Conservation (phyloP, 352 stramenopile species). For the Thalassiosira oceanica region DNA sequence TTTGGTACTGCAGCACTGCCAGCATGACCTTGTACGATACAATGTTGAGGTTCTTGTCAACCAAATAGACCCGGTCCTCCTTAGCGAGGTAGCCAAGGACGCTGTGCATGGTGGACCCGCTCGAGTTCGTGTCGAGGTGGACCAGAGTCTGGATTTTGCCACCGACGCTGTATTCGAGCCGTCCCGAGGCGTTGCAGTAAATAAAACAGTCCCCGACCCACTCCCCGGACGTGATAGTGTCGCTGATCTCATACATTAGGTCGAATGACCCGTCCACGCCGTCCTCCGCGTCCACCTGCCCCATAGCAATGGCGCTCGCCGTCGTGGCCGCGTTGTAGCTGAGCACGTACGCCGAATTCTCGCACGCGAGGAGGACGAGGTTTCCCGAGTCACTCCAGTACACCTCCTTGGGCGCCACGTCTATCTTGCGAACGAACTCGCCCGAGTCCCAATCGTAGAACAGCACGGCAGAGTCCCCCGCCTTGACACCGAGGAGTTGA, state of each 20-base stretch:
- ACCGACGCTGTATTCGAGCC: slow-evolving; percentile 99
- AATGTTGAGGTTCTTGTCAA: slow-evolving; percentile 96
- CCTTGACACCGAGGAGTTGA: slow-evolving; percentile 93
- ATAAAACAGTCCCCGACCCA: slow-evolving; percentile 99
- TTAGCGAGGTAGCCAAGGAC: slow-evolving; percentile 97
- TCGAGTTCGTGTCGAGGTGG: slow-evolving; percentile 86
- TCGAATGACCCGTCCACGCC: slow-evolving; percentile 97
- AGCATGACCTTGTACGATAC: slow-evolving; percentile 87
- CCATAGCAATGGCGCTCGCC: slow-evolving; percentile 86
- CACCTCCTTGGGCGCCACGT: slow-evolving; percentile 94
- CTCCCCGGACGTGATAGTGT: slow-evolving; percentile 92
- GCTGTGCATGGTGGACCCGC: slow-evolving; percentile 90
- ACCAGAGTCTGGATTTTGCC: slow-evolving; percentile 98
- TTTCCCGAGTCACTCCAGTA: slow-evolving; percentile 97
- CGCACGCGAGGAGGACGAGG: slow-evolving; percentile 92
- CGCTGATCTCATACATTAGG: slow-evolving; percentile 94
- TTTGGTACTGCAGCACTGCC: slow-evolving; percentile 98
- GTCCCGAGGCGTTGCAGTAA: slow-evolving; percentile 92
- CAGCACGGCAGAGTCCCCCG: slow-evolving; percentile 89
- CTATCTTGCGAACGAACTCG: slow-evolving; percentile 96
- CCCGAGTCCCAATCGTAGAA: slow-evolving; percentile 99
- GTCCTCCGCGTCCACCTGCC: slow-evolving; percentile 88
- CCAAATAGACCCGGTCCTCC: slow-evolving; percentile 97
- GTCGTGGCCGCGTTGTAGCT: slow-evolving; percentile 90
- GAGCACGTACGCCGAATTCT: slow-evolving; percentile 95